phyloP scores from a whole-genome alignment of 2,329 filamentous ascomycete species.

The Bipolaris gigantea region DNA sequence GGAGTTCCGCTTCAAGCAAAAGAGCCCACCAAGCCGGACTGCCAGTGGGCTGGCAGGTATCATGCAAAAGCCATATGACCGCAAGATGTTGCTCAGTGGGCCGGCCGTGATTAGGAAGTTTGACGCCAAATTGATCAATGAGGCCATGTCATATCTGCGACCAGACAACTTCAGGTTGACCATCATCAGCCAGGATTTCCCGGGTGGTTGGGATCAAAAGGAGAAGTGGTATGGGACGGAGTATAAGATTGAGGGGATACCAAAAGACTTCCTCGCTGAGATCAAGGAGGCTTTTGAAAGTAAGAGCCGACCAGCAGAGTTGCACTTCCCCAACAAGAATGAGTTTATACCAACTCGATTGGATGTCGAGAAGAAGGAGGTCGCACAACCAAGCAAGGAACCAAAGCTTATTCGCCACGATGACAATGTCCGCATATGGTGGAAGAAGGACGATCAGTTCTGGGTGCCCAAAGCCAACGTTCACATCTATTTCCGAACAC shows the following conservation, averaged over 20 bases:
- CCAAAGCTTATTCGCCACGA: conserved; percentile 88
- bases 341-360: conserved; percentile 93
- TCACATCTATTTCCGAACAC: conserved; percentile 76
- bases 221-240: conserved; percentile 99
- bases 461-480: conserved; percentile 96
- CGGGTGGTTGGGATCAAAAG: conserved; percentile 80
- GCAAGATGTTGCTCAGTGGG: conserved; percentile 85
- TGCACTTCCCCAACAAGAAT: conserved; percentile 90
- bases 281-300: conserved; percentile 66
- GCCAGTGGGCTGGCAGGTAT: conserved; percentile 80
- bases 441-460: conserved; percentile 97
- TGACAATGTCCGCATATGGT: conserved; percentile 80
- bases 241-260: conserved; percentile 80
- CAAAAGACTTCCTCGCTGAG: conserved; percentile 71
- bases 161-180: conserved; percentile 89
- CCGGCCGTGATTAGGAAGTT: conserved; percentile 77
- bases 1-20: conserved; percentile 93
- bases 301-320: conserved; percentile 64
- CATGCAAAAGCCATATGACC: conserved; percentile 88
- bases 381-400: conserved; percentile 70
- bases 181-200: conserved; percentile 79
- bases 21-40: conserved; percentile 85
- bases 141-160: conserved; percentile 71
- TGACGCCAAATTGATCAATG: conserved; percentile 72
- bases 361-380: conserved; percentile 91